These are phyloP conservation scores for Fusarium sacchari DNA, from an alignment of 2,329 filamentous ascomycete species.

Conservation along the genomic window DNA sequence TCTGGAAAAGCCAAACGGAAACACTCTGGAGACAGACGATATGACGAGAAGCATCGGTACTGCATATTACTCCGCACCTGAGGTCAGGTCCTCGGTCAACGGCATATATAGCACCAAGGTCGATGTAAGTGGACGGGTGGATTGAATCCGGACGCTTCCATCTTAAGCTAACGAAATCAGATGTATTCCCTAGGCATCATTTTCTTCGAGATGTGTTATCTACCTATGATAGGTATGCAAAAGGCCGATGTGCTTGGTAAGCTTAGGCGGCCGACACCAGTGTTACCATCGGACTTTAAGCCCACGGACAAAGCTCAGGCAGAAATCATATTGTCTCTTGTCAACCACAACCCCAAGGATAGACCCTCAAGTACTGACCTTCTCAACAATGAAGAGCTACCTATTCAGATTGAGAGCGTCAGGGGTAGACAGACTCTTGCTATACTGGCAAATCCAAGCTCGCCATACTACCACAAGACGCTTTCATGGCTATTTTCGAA, in stretches of 20 bases:
- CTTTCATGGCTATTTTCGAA: slow-evolving; percentile 85
- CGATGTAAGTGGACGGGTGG: slow-evolving; percentile 67
- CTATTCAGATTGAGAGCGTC: slow-evolving; percentile 92
- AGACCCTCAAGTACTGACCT: slow-evolving; percentile 86
- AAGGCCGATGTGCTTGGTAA: slow-evolving; percentile 71
- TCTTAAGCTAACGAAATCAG: slow-evolving; percentile 48
- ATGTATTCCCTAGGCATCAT: slow-evolving; percentile 99
- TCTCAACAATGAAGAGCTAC: slow-evolving; percentile 85
- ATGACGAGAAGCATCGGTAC: slow-evolving; percentile 80
- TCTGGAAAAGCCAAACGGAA: slow-evolving; percentile 62
- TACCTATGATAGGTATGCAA: slow-evolving; percentile 73
- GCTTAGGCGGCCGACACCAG: slow-evolving; percentile 73
- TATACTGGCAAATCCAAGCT: slow-evolving; percentile 82
- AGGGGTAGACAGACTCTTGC: slow-evolving; percentile 85
- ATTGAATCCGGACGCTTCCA: not conserved
- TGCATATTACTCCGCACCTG: slow-evolving; percentile 91
- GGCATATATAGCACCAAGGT: slow-evolving; percentile 92
- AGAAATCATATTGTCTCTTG: slow-evolving; percentile 80
- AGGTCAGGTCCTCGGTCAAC: slow-evolving; percentile 79
- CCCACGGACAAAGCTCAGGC: slow-evolving; percentile 76
- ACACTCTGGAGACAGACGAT: slow-evolving; percentile 62
- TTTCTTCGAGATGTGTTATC: slow-evolving; percentile 96
- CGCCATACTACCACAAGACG: slow-evolving; percentile 90
- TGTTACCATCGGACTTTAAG: slow-evolving; percentile 78
- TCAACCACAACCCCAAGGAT: slow-evolving; percentile 84